phyloP scores from a whole-genome alignment of 1,284 basidiomycete genomes.

The Ganoderma lingzhi region DNA sequence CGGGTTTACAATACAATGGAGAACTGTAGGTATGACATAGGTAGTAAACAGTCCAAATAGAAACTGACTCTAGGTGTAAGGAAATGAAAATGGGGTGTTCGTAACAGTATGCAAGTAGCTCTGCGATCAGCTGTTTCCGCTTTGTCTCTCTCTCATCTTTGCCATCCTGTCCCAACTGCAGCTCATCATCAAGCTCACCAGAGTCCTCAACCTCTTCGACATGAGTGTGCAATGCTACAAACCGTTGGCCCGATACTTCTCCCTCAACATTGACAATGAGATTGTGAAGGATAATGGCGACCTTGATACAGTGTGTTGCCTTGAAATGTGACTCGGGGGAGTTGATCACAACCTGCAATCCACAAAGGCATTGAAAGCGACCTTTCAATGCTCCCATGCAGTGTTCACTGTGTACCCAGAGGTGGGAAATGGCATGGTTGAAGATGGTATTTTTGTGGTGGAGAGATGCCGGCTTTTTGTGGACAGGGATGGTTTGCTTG shows the following conservation, averaged over 20 bases:
- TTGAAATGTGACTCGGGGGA: constrained; percentile 6
- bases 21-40: too few relatives aligned
- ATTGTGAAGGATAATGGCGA: constrained; percentile 22
- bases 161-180: background rate
- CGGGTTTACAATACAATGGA: too few relatives aligned
- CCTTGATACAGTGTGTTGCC: constrained; percentile 19
- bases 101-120: background rate
- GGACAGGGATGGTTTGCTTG: constrained; percentile 15
- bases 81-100: background rate
- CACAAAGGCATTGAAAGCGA: constrained; percentile 41
- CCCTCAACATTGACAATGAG: constrained; percentile 12
- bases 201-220: background rate
- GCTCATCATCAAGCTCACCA: background rate
- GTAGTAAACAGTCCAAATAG: too few relatives aligned
- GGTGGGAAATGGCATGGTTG: constrained; percentile 39
- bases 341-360: constrained; percentile 18
- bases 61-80: too few relatives aligned
- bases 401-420: constrained; percentile 46
- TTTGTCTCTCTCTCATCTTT: background rate
- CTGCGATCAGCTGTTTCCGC: background rate
- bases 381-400: constrained; percentile 40
- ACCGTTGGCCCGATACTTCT: background rate
- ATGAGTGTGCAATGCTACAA: background rate
- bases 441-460: constrained; percentile 41
- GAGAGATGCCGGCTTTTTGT: constrained; percentile 40